Conservation (phyloP, 306 rosid species). For the Urtica urens region DNA sequence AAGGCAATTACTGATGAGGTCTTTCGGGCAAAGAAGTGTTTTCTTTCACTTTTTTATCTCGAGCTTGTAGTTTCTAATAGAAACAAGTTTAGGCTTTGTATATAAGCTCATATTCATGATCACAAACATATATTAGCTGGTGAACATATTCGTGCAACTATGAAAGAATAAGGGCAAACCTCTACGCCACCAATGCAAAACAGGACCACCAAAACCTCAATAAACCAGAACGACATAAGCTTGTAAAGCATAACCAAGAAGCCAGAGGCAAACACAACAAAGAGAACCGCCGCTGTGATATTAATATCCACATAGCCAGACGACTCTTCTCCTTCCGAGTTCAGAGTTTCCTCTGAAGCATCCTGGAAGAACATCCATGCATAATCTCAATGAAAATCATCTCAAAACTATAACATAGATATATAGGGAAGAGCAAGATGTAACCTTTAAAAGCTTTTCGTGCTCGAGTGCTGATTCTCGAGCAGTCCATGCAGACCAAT, state of each 20-base stretch:
- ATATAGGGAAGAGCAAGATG: slow-evolving; percentile 6
- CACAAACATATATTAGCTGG: background rate
- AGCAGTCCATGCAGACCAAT: slow-evolving; percentile 96
- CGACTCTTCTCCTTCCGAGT: slow-evolving; percentile 45
- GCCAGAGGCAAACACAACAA: slow-evolving; percentile 87
- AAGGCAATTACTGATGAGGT: too few species aligned
- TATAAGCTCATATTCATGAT: background rate
- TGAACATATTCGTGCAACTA: slow-evolving; percentile 5
- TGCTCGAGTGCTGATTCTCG: slow-evolving; percentile 81
- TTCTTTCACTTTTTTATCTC: too few species aligned
- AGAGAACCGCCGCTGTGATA: slow-evolving; percentile 69
- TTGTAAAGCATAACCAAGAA: slow-evolving; percentile 88
- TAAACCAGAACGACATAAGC: slow-evolving; percentile 81
- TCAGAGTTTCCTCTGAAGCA: slow-evolving; percentile 56
- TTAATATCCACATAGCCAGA: slow-evolving; percentile 69
- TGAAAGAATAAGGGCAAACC: slow-evolving; percentile 36
- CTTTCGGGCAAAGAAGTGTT: too few species aligned
- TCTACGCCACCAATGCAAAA: slow-evolving; percentile 92
- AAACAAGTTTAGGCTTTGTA: too few species aligned
- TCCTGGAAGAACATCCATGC: slow-evolving; percentile 39
- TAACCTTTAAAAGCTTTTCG: slow-evolving; percentile 82
- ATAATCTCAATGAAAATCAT: slow-evolving; percentile 9
- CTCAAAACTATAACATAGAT: background rate
- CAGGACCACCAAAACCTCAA: slow-evolving; percentile 86
- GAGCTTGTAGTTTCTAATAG: too few species aligned